Evolutionary conservation across 2,329 filamentous ascomycete species (phyloP), one percentile per base, ranked within the genome.

Genomic region (Eutypella sp.): DNA sequence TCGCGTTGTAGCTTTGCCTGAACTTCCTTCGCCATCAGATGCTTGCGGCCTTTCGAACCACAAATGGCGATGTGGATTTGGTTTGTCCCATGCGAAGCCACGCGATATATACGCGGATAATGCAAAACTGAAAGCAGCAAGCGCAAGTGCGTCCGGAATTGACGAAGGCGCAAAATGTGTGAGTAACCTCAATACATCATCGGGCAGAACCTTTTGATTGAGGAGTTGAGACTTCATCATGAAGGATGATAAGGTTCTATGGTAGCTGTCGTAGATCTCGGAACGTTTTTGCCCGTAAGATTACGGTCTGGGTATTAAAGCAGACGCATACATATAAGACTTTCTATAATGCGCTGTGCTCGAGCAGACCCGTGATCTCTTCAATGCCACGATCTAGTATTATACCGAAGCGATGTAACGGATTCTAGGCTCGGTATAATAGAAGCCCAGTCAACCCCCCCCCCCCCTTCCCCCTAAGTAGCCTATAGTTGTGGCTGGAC

Each of bases 31-130:
- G 6, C 16, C 47, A 33, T 47, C 47, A 18, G 40, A 18, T 5
- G 44, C 43, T 27, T 50, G 50, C 3, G 47, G 50, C 16, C 42
- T 39, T 42, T 52, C 47, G 23, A 37, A 52, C 41, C 43, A 52
- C 15, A 52, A 40, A 16, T 47, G 27, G 8, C 42, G 24, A 40
- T 50, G 37, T 3, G 50, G 47, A 13, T 52, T 38, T 2, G 44
- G 50, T 29, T 42, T 49, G 15, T 52, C 46, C 47, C 47, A 50
- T 37, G 38, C 37, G 20, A 45, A 45, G 9, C 42, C 40, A 18
- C 46, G 27, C 10, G 48, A 42, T 4, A 45, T 20, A 19, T 63
- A 68, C 66, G 43, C 62, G 71, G 9, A 71, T 68, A 3, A 55
- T 58, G 27, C 57, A 58, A 1, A 53, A 3, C 45, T 39, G 16